Base-by-base conservation (phyloP, 495 filamentous ascomycete genomes). In the Rhypophila decipiens region DNA sequence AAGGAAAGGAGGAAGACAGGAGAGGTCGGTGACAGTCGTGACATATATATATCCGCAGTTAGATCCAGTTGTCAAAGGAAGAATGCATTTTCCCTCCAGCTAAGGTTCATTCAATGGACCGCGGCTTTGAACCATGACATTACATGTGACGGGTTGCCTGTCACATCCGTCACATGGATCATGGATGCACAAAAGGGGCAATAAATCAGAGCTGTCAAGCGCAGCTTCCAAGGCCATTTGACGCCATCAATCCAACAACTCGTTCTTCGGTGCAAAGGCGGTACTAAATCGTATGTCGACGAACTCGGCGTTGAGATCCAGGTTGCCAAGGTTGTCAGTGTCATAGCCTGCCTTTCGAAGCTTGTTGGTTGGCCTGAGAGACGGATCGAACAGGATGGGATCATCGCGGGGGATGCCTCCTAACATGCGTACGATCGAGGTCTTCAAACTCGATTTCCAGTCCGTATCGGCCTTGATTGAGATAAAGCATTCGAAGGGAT, bases 301-400 rank as follows among this genome's bases (percentile, higher is more conserved):
- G 27, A 38, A 47, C 34, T 47, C 44, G 5, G 31, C 42, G 17
- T 51, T 20, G 4, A 58, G 41, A 44, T 62, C 57, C 20, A 57
- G 24, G 9, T 27, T 37, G 13, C 50, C 57, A 24, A 62, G 44
- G 38, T 53, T 48, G 3, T 50, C 47, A 5, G 38, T 38, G 15
- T 63, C 49, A 39, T 63, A 63, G 18, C 44, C 44, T 9, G 29
- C 23, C 17, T 61, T 47, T n/a, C 47, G 50, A 27, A 64, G 43
- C 31, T 49, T 54, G 45, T 60, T 58, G 38, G 57, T 60, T 5
- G 61, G 51, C 9, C 42, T 36, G 21, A 53, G 39, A 3, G 39
- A 39, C 11, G 56, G 56, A n/a, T 61, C 47, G 24, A 54, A 64
- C 19, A 51, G 42, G 11, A 64, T 42, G 18, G 60, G 55, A 42